Evolutionary conservation across 2,329 filamentous ascomycete species (phyloP).

Genomic region (Oidium heveae): DNA sequence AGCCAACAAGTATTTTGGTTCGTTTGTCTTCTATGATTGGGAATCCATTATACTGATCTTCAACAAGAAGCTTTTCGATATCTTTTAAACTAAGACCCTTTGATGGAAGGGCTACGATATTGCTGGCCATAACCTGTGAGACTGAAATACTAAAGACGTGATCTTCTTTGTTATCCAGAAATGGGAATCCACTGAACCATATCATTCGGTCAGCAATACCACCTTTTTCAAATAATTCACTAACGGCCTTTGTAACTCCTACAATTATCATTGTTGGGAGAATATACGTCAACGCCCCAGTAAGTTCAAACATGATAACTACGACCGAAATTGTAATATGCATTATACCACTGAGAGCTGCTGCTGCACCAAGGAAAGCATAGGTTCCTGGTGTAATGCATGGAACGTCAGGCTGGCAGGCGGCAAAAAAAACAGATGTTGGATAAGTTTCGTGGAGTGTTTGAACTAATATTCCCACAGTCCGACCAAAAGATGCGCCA

Average conservation of each 20-base stretch:
- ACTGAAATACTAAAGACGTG: conserved; percentile 91
- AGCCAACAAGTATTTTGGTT: conserved; percentile 56
- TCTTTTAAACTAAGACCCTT: conserved; percentile 50
- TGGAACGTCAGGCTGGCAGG: conserved; percentile 61
- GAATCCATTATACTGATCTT: conserved; percentile 76
- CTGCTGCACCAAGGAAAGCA: conserved; percentile 84
- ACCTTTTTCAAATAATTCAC: conserved; percentile 73
- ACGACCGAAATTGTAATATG: conserved; percentile 96
- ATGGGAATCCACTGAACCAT: conserved; percentile 82
- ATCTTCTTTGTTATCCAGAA: conserved; percentile 77
- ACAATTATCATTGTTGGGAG: conserved; percentile 97
- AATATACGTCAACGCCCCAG: conserved; percentile 83
- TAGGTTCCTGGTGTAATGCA: conserved; percentile 92
- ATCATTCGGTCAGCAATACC: conserved; percentile 99
- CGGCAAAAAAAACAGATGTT: conserved; percentile 47
- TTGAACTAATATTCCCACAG: conserved; percentile 70
- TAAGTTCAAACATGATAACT: conserved; percentile 98
- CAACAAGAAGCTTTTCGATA: conserved; percentile 48
- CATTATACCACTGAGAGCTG: conserved; percentile 79
- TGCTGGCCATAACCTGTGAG: conserved; percentile 63
- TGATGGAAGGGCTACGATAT: conserved; percentile 48
- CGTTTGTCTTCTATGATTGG: conserved; percentile 58
- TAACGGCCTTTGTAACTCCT: conserved; percentile 96
- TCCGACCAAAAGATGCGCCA: conserved; percentile 70
- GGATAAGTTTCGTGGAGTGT: conserved; percentile 66